Percentiles rank a stretch among this genome's conserved stretches.
phyloP scores from a whole-genome alignment of 2,329 filamentous ascomycete genomes.

The Neonectria faginata region DNA sequence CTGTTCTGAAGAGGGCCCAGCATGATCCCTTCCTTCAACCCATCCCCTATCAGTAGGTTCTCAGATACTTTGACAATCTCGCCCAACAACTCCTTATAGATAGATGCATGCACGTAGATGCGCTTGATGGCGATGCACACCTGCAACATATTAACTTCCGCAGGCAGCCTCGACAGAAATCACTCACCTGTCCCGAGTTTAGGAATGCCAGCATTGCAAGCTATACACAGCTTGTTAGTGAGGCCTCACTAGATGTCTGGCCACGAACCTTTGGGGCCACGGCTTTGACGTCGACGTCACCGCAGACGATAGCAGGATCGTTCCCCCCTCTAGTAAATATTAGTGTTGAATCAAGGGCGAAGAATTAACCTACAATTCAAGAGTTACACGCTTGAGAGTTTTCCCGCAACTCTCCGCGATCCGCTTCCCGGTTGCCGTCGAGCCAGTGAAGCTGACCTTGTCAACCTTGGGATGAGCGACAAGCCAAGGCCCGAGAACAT shows the following conservation, averaged over 20 bases:
- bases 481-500: slow-evolving; percentile 69
- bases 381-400: slow-evolving; percentile 68
- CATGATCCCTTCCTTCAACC: slow-evolving; percentile 49
- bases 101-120: slow-evolving; percentile 69
- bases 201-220: slow-evolving; percentile 63
- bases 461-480: slow-evolving; percentile 67
- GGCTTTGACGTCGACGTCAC: slow-evolving; percentile 63
- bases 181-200: slow-evolving; percentile 60
- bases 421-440: slow-evolving; percentile 67
- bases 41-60: slow-evolving; percentile 55
- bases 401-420: slow-evolving; percentile 65
- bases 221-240: slow-evolving; percentile 8
- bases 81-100: slow-evolving; percentile 66
- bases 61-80: slow-evolving; percentile 52
- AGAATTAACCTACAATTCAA: no score
- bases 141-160: neutral
- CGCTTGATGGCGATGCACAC: slow-evolving; percentile 61
- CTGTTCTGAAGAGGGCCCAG: slow-evolving; percentile 46
- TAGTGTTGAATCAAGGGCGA: no score
- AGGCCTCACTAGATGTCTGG: no score
- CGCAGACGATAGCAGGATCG: slow-evolving; percentile 34
- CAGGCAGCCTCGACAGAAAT: neutral
- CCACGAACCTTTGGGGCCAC: slow-evolving; percentile 50
- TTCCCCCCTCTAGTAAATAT: slow-evolving; percentile 13
- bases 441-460: slow-evolving; percentile 73